Evolutionary conservation across 2,329 filamentous ascomycete species (phyloP).

Genomic region (Ophiostoma ulmi): DNA sequence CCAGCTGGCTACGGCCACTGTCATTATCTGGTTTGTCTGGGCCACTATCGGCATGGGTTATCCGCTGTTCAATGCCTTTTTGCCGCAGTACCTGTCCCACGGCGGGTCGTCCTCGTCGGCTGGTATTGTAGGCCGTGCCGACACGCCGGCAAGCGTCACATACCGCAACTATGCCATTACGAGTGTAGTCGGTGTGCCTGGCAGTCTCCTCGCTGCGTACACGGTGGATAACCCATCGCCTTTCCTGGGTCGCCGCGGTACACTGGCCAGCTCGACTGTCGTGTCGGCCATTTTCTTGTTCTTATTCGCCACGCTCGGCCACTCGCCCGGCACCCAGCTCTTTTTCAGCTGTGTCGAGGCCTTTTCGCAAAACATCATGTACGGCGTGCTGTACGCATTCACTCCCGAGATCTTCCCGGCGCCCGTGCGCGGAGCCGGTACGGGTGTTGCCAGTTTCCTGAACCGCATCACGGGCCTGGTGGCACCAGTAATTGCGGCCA

Average conservation of each 20-base stretch:
- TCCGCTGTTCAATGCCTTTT: slow-evolving; percentile 81
- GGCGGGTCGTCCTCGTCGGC: slow-evolving; percentile 37
- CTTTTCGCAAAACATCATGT: slow-evolving; percentile 72
- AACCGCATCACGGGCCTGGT: slow-evolving; percentile 63
- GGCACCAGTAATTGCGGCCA: slow-evolving; percentile 64
- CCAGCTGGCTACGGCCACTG: slow-evolving; percentile 48
- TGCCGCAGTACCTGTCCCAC: slow-evolving; percentile 76
- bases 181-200: slow-evolving; percentile 69
- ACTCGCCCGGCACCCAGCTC: slow-evolving; percentile 54
- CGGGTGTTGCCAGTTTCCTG: slow-evolving; percentile 65
- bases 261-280: slow-evolving; percentile 62
- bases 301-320: slow-evolving; percentile 58
- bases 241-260: slow-evolving; percentile 63
- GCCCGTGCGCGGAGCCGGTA: slow-evolving; percentile 65
- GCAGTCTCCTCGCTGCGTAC: slow-evolving; percentile 67
- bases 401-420: slow-evolving; percentile 73
- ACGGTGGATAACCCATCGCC: slow-evolving; percentile 62
- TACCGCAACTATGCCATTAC: slow-evolving; percentile 84
- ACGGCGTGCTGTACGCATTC: slow-evolving; percentile 70
- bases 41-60: slow-evolving; percentile 79
- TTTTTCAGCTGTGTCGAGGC: slow-evolving; percentile 63
- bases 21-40: slow-evolving; percentile 73
- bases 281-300: slow-evolving; percentile 65
- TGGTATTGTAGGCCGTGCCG: slow-evolving; percentile 32
- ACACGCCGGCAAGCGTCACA: slow-evolving; percentile 42